These are phyloP conservation scores for Smallanthus sonchifolius DNA, from an alignment of 129 eudicot genomes.

Conservation along the genomic window DNA sequence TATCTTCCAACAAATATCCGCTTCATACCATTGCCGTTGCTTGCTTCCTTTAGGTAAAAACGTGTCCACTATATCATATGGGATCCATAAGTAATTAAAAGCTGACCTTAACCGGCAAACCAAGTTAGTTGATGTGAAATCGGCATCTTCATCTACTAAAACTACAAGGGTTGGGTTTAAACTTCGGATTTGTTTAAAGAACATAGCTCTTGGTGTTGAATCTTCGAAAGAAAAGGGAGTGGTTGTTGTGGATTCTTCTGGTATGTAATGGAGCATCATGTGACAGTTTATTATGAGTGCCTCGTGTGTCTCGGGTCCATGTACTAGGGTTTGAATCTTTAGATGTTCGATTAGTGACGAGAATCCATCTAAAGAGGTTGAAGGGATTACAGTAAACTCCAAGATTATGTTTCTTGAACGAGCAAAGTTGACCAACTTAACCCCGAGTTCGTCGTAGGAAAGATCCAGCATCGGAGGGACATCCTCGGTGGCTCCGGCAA, in stretches of 20 bases:
- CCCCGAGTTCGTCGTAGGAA: conserved; percentile 76
- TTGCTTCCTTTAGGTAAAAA: conserved; percentile 73
- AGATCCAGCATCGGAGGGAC: conserved; percentile 72
- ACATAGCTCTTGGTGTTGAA: conserved; percentile 42
- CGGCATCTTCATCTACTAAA: conserved; percentile 86
- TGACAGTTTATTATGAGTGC: conserved; percentile 81
- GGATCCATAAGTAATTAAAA: conserved; percentile 82
- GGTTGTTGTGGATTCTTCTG: conserved; percentile 57
- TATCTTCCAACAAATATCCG: conserved; percentile 80
- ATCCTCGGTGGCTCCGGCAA: conserved; percentile 59
- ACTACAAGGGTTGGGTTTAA: conserved; percentile 64
- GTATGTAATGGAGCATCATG: conserved; percentile 85
- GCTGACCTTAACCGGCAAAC: conserved; percentile 74
- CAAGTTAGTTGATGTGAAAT: conserved; percentile 61
- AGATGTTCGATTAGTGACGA: conserved; percentile 56
- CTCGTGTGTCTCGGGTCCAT: conserved; percentile 33
- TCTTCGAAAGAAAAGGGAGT: conserved; percentile 29
- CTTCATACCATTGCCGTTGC: conserved; percentile 91
- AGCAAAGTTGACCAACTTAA: conserved; percentile 67
- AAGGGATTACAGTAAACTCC: conserved; percentile 65
- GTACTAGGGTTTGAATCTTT: conserved; percentile 37
- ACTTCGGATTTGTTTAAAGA: conserved; percentile 57
- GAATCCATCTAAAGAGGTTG: conserved; percentile 63
- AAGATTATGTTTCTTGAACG: conserved; percentile 57
- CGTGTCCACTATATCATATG: conserved; percentile 82